Base-by-base conservation (phyloP, 306 rosid genomes). In the Begonia masoniana region DNA sequence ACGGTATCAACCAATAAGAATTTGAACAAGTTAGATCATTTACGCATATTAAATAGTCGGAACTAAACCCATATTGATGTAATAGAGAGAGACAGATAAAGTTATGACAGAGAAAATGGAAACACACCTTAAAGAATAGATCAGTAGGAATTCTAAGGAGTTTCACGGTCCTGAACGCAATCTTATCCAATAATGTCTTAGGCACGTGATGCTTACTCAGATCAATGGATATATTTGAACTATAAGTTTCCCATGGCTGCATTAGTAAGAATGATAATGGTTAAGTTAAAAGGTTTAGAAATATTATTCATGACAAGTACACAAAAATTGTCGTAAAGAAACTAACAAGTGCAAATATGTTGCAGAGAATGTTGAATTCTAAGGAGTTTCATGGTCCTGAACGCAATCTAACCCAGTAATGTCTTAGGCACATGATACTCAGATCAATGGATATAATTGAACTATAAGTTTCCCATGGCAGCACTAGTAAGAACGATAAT, bases 181-280 rank as follows among this genome's bases (percentile, higher is more conserved):
- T 12, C 70, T 69, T 87, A 62, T 87, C 96, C 71, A 60, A 13
- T 55, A 82, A 78, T 21, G 54, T 65, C 60, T 76, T 82, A 13
- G 96, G 96, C 47, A 67, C 82, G 39, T 87, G 94, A 50, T 82
- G 96, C 69, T 78, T 82, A 48, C 61, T 68, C 66, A 86, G 56
- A 70, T 86, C 96, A 10, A 86, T 74, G 13, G 94, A 80, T 17
- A 78, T 2, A 48, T 87, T 71, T 13, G 94, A 62, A 7, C 31
- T 47, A 43, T 87, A 87, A 53, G 80, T 73, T 19, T 87, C 86
- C 88, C 94, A 74, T 12, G 96, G 96, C 96, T 87, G 54, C 68
- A 68, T 13, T 12, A 10, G 58, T 13, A 55, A 19, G 14, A 17
- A 35, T 10, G 47, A 41, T 17, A 31, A 31, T 31, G 39, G 9